Base-by-base conservation (phyloP, 1,284 basidiomycete genomes). In the Pterulicium gracile region DNA sequence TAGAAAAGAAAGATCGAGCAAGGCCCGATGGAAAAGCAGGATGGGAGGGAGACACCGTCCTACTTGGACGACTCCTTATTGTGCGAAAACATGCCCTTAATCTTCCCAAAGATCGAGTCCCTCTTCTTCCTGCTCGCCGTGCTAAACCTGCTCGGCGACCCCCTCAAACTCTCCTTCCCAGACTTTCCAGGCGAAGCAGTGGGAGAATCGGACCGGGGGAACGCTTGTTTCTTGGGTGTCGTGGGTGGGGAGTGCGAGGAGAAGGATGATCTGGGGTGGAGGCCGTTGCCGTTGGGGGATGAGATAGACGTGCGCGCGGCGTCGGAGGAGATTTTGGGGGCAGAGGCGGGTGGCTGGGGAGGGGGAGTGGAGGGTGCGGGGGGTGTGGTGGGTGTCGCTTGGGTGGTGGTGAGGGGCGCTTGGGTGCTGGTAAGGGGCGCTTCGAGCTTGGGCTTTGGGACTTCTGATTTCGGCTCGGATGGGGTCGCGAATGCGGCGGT, bases 1-100 rank as follows among this genome's bases (percentile, higher is more conserved):
- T 42, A 34, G 44, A 50, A 21, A 22, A 23, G 34, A 3, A 43
- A 43, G 35, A 44, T 34, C 35, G 27, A 35, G 24, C 50, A 23
- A 44, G 49, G 44, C 34, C 27, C 39, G 15, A 48, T 43, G 41
- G 22, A 34, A 36, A 39, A 22, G 12, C 17, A 43, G 45, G 46
- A 41, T 49, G 35, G 44, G 32, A 46, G 47, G 21, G 17, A 46
- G 47, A 32, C 46, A 51, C 50, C 56, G 43, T 62, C 58, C 51
- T 61, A 60, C 43, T 59, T 55, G 52, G 62, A 58, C 40, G 63
- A 61, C 53, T 68, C 65, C 44, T 66, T 61, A 35, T 63, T 58
- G 22, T 60, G 55, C 36, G 57, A 53, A 54, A 79, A 74, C 3
- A 73, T 54, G 21, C 61, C 54, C 54, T 70, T 77, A 40, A 69